Conservation (phyloP, 2,329 filamentous ascomycete species). For the Sporothrix pseudoabietina region DNA sequence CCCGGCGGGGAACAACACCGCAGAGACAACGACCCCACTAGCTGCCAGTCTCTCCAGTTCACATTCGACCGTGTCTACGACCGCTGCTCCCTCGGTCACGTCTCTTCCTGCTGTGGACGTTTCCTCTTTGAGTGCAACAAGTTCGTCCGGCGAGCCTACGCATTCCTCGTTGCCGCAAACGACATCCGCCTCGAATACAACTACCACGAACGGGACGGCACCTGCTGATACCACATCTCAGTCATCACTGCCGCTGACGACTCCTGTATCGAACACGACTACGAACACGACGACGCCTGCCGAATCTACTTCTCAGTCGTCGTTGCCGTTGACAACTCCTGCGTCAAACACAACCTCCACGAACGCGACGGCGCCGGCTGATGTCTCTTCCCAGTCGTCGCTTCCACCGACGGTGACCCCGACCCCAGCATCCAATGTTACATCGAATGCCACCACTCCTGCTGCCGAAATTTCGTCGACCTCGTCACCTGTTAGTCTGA, state of each 20-base stretch:
- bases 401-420: neutral
- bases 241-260: neutral
- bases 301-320: neutral
- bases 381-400: neutral
- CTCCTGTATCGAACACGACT: neutral
- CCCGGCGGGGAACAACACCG: neutral
- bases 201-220: neutral
- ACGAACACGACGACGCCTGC: neutral
- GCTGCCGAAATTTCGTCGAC: neutral
- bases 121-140: neutral
- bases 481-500: neutral
- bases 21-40: neutral
- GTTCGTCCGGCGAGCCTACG: neutral
- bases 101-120: neutral
- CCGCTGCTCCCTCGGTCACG: neutral
- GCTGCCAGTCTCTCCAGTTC: neutral
- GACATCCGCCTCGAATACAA: neutral
- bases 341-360: neutral
- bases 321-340: neutral
- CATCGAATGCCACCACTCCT: neutral
- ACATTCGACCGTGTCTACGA: neutral
- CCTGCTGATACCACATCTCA: neutral
- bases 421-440: neutral
- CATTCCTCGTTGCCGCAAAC: neutral
- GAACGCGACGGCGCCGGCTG: neutral